Conservation (phyloP, 805 yeast genomes). For the Lipomyces yamanashiensis region DNA sequence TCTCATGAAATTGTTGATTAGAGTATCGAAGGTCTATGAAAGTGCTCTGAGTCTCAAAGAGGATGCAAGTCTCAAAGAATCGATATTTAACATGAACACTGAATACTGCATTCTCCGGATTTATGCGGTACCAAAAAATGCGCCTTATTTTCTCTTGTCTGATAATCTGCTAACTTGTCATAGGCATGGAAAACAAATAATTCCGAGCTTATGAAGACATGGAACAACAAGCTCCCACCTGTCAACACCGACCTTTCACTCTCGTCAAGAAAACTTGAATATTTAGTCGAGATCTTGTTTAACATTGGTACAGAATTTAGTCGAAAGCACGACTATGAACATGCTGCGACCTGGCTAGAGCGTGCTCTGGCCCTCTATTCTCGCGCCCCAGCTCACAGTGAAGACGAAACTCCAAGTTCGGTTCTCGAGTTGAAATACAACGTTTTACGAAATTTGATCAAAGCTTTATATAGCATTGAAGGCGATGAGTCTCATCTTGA, state of each 20-base stretch:
- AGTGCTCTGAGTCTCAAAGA: not conserved
- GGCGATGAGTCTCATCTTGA: not conserved
- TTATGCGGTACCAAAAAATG: slow-evolving; percentile 5
- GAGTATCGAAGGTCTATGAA: slow-evolving; percentile 16
- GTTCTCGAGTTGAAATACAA: slow-evolving; percentile 17
- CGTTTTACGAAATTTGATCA: slow-evolving; percentile 19
- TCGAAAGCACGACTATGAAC: slow-evolving; percentile 6
- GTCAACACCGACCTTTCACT: not conserved
- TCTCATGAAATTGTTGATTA: slow-evolving; percentile 11
- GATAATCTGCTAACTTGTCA: not conserved
- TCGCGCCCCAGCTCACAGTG: not conserved
- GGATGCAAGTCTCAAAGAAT: not conserved
- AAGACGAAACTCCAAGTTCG: slow-evolving; percentile 5
- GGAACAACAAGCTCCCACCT: slow-evolving; percentile 20
- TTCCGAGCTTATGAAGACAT: slow-evolving; percentile 22
- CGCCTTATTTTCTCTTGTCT: not conserved
- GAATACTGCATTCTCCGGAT: slow-evolving; percentile 24
- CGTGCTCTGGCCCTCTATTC: slow-evolving; percentile 12
- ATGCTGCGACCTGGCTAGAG: slow-evolving; percentile 19
- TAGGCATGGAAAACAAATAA: slow-evolving; percentile 25
- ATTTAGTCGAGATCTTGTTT: slow-evolving; percentile 18
- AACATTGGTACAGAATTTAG: slow-evolving; percentile 19
- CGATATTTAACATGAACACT: not conserved
- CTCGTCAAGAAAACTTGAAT: slow-evolving; percentile 18
- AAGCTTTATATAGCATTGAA: slow-evolving; percentile 8